These are phyloP conservation scores for Jaenimonas drosophilae DNA, from an alignment of 208 protist genomes.

Conservation along the genomic window DNA sequence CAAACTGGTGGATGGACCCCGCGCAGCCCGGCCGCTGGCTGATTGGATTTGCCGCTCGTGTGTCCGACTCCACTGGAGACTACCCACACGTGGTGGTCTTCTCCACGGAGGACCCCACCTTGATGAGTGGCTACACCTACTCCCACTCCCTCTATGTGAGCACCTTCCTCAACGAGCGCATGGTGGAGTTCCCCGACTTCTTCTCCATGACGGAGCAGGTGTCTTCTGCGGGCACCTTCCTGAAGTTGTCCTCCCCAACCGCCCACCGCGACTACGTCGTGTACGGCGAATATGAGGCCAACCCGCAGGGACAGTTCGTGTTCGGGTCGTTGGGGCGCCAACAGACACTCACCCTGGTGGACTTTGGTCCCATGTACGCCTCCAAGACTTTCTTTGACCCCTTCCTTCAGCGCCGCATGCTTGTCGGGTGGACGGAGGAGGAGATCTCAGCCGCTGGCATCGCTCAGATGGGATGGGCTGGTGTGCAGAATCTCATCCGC, in stretches of 20 bases:
- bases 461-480: constrained; percentile 11
- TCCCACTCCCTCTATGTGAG: constrained; percentile 7
- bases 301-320: constrained; percentile 15
- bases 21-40: constrained; percentile 4
- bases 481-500: constrained; percentile 11
- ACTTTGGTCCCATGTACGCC: constrained; percentile 12
- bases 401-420: constrained; percentile 1
- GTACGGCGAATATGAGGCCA: constrained; percentile 4
- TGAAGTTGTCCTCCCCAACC: constrained; percentile 13
- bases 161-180: background rate
- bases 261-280: constrained; percentile 9
- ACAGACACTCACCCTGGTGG: constrained; percentile 5
- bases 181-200: constrained; percentile 19
- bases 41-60: constrained; percentile 5
- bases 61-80: constrained; percentile 7
- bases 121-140: constrained; percentile 4
- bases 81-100: constrained; percentile 10
- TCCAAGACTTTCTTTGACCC: constrained; percentile 18
- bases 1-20: constrained; percentile 7
- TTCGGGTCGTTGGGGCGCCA: constrained; percentile 14
- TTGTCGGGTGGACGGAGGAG: constrained; percentile 9
- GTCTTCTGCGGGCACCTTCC: constrained; percentile 31
- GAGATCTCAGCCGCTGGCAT: constrained; percentile 4
- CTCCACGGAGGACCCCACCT: constrained; percentile 5
- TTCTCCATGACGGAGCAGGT: constrained; percentile 4